Conservation (phyloP, 805 yeast species). For the Metschnikowia cerradonensis region DNA sequence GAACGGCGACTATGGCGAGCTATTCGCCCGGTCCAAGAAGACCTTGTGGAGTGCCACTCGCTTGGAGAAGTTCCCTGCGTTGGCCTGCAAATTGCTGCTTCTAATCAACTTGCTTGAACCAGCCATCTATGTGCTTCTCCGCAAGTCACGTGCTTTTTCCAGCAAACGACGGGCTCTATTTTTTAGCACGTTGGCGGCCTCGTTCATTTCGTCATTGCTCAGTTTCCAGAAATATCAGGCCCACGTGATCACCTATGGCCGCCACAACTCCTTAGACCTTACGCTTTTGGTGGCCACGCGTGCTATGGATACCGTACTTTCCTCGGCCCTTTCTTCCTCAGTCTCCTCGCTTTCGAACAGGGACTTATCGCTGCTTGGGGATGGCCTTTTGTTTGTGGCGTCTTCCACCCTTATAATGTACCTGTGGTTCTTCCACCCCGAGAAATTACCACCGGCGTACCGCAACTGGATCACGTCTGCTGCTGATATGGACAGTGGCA, state of each 20-base stretch:
- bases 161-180: conserved; percentile 7
- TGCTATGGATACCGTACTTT: conserved; percentile 28
- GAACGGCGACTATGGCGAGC: conserved; percentile 15
- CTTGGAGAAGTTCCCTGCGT: conserved; percentile 31
- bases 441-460: conserved; percentile 41
- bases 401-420: conserved; percentile 34
- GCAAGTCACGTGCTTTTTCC: not conserved
- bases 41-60: conserved; percentile 24
- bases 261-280: conserved; percentile 33
- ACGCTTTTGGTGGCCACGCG: conserved; percentile 34
- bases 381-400: conserved; percentile 26
- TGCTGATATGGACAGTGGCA: conserved; percentile 43
- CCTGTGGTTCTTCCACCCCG: conserved; percentile 38
- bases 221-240: conserved; percentile 32
- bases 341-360: conserved; percentile 2
- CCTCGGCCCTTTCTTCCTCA: conserved; percentile 3
- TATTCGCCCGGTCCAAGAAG: conserved; percentile 16
- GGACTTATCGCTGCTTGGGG: conserved; percentile 17
- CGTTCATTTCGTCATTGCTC: conserved; percentile 25
- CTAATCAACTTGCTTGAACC: conserved; percentile 29
- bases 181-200: conserved; percentile 25
- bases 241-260: conserved; percentile 25
- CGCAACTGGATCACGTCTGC: conserved; percentile 47
- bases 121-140: conserved; percentile 17
- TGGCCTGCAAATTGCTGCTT: conserved; percentile 31